phyloP scores from a whole-genome alignment of 441 rosid genomes.

The Mallotus japonicus region DNA sequence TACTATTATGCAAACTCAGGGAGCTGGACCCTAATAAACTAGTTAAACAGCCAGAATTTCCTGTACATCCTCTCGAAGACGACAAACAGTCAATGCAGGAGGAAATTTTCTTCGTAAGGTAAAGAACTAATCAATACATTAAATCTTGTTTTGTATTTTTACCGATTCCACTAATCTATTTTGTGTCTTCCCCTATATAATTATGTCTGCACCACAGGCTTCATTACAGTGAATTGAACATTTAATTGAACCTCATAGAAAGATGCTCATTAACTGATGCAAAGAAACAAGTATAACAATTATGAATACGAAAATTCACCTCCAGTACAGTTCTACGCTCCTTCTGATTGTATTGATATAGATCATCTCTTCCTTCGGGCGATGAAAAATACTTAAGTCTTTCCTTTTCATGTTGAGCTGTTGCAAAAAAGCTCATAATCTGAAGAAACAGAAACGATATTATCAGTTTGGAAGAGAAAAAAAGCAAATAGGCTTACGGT shows the following conservation, averaged over 20 bases:
- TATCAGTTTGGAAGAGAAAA: constrained; percentile 11
- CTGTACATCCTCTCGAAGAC: background rate
- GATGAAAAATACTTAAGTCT: constrained; percentile 85
- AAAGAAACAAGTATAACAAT: constrained; percentile 12
- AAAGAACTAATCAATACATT: too few species aligned
- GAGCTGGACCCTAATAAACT: background rate
- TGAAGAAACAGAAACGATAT: constrained; percentile 23
- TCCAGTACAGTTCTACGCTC: constrained; percentile 86
- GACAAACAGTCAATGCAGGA: background rate
- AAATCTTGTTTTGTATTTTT: too few species aligned
- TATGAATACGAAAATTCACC: constrained; percentile 41
- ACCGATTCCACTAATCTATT: background rate
- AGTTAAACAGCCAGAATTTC: background rate
- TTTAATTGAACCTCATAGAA: background rate
- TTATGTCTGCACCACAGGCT: background rate
- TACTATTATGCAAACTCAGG: background rate
- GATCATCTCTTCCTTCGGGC: constrained; percentile 94
- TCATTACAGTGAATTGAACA: background rate
- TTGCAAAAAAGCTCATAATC: constrained; percentile 89
- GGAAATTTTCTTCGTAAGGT: background rate
- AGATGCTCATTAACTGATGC: constrained; percentile 7
- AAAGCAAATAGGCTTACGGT: background rate
- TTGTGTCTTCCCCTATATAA: background rate
- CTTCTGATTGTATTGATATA: constrained; percentile 91
- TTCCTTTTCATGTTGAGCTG: constrained; percentile 79